These are phyloP conservation scores for Ogataea philodendri DNA, from an alignment of 805 yeast genomes.

Conservation along the genomic window DNA sequence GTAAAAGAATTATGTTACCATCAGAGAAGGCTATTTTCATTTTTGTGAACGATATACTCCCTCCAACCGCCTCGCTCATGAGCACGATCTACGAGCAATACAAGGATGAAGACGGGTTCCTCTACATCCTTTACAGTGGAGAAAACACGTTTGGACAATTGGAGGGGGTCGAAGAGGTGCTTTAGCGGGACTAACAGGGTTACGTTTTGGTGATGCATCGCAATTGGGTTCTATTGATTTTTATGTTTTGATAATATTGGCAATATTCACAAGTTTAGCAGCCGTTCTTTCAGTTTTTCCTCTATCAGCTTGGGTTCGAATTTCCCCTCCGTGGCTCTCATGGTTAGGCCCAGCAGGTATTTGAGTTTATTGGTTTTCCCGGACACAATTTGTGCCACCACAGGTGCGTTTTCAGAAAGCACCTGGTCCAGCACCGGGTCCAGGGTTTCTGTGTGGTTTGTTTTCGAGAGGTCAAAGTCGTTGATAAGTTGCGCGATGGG, in stretches of 20 bases:
- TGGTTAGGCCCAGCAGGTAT: slow-evolving; percentile 77
- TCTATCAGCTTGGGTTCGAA: slow-evolving; percentile 33
- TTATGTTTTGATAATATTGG: slow-evolving; percentile 6
- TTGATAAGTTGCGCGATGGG: slow-evolving; percentile 47
- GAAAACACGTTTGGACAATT: slow-evolving; percentile 89
- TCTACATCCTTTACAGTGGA: slow-evolving; percentile 93
- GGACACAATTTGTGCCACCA: slow-evolving; percentile 51
- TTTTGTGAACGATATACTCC: slow-evolving; percentile 93
- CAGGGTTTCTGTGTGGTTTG: slow-evolving; percentile 36
- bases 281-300: slow-evolving; percentile 21
- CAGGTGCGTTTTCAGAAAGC: slow-evolving; percentile 42
- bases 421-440: slow-evolving; percentile 37
- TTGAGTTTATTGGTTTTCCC: slow-evolving; percentile 65
- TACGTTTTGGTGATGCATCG: slow-evolving; percentile 5
- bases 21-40: slow-evolving; percentile 98
- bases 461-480: slow-evolving; percentile 47
- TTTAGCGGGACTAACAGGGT: slow-evolving; percentile 5
- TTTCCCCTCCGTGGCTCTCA: slow-evolving; percentile 74
- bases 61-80: slow-evolving; percentile 98
- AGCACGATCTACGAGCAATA: slow-evolving; percentile 93
- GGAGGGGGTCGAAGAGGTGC: slow-evolving; percentile 30
- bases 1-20: slow-evolving; percentile 93
- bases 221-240: slow-evolving; percentile 6
- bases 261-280: slow-evolving; percentile 9
- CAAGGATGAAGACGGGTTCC: slow-evolving; percentile 96